Conservation (phyloP, 1,284 basidiomycete genomes). For the Agroathelia rolfsii region DNA sequence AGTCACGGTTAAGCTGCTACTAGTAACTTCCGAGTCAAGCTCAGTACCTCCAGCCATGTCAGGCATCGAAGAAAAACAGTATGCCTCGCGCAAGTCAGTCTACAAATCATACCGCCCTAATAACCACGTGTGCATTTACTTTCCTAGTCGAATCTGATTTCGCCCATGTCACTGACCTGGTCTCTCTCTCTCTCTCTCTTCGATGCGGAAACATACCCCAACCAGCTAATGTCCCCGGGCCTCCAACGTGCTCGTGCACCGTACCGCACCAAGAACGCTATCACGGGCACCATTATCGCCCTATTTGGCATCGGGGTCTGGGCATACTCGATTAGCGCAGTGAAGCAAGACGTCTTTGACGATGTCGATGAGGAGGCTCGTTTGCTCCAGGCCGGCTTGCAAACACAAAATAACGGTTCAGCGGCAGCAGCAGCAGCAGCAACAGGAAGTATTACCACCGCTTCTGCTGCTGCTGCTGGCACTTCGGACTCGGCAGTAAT, state of each 20-base stretch:
- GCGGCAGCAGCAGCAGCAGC: slow-evolving; percentile 13
- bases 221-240: slow-evolving; percentile 77
- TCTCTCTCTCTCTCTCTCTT: no score
- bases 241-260: slow-evolving; percentile 82
- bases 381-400: slow-evolving; percentile 41
- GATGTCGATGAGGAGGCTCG: slow-evolving; percentile 72
- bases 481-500: slow-evolving; percentile 17
- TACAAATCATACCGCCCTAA: no score
- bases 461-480: slow-evolving; percentile 16
- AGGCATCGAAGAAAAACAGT: no score
- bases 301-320: slow-evolving; percentile 81
- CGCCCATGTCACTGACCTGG: no score
- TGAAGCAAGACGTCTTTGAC: slow-evolving; percentile 88
- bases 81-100: no score
- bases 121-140: no score
- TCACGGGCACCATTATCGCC: slow-evolving; percentile 68
- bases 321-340: slow-evolving; percentile 87
- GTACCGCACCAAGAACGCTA: slow-evolving; percentile 68
- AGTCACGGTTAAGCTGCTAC: no score
- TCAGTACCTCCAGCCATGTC: no score
- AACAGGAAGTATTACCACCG: slow-evolving; percentile 13
- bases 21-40: no score
- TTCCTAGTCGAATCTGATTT: no score
- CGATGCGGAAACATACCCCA: no score
- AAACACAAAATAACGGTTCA: slow-evolving; percentile 23